phyloP scores from a whole-genome alignment of 1,139 yeast genomes.

The Saccharomycopsis crataegensis region DNA sequence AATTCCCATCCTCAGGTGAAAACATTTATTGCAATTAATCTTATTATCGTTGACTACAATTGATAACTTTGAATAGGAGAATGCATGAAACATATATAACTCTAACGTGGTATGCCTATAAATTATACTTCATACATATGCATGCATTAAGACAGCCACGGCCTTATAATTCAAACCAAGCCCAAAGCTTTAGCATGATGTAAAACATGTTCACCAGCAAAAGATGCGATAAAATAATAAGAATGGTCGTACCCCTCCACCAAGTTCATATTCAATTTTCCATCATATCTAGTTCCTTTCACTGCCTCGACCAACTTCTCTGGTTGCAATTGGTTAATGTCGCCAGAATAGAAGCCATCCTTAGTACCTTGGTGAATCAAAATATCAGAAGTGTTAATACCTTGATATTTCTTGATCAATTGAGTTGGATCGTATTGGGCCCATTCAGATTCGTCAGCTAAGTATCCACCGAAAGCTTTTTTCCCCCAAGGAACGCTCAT shows the following conservation, averaged over 20 bases:
- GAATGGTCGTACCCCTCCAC: slow-evolving; percentile 90
- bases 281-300: slow-evolving; percentile 49
- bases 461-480: slow-evolving; percentile 72
- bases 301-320: slow-evolving; percentile 60
- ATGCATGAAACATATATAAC: too few relatives aligned
- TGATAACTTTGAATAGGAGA: too few relatives aligned
- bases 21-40: not conserved
- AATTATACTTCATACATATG: too few relatives aligned
- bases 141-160: too few relatives aligned
- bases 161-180: slow-evolving; percentile 24
- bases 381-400: slow-evolving; percentile 40
- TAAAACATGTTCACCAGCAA: slow-evolving; percentile 76
- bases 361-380: slow-evolving; percentile 78
- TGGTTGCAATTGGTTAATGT: slow-evolving; percentile 57
- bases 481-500: slow-evolving; percentile 74
- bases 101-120: too few relatives aligned
- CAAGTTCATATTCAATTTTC: slow-evolving; percentile 49
- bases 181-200: slow-evolving; percentile 82
- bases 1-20: too few relatives aligned
- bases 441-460: slow-evolving; percentile 59
- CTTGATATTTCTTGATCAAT: slow-evolving; percentile 46
- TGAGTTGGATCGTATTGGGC: slow-evolving; percentile 71
- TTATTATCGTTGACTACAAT: not conserved
- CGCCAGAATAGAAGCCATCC: slow-evolving; percentile 53
- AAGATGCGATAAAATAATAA: slow-evolving; percentile 76